Evolutionary conservation across 73 alveolate species (phyloP).

Genomic region (Stentor coeruleus): DNA sequence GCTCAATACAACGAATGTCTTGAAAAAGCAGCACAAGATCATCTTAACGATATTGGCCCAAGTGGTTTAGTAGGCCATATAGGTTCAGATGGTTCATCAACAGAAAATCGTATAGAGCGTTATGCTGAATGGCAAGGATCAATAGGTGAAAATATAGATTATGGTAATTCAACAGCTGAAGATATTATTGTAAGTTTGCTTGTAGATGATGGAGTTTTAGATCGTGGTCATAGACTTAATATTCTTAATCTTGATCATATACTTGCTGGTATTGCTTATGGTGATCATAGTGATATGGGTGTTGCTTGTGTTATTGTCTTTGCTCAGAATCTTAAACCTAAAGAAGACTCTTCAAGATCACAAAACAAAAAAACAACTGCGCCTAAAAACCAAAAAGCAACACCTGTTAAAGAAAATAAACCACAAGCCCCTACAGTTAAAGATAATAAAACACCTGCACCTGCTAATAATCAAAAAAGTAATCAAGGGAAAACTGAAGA

Average conservation of each 20-base stretch:
- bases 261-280: constrained; percentile 45
- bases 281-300: constrained; percentile 64
- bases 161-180: constrained; percentile 45
- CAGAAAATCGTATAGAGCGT: constrained; percentile 35
- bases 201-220: constrained; percentile 82
- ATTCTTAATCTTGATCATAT: background rate
- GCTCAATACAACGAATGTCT: constrained; percentile 50
- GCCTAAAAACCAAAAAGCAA: background rate
- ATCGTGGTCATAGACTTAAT: constrained; percentile 67
- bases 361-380: background rate
- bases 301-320: constrained; percentile 61
- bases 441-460: no score
- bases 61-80: constrained; percentile 74
- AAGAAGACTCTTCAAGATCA: background rate
- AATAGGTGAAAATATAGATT: constrained; percentile 60
- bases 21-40: constrained; percentile 73
- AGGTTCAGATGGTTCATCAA: constrained; percentile 39
- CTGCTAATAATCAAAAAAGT: no score
- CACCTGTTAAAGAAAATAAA: no score
- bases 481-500: no score
- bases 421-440: no score
- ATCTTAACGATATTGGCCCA: constrained; percentile 79
- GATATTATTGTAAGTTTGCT: constrained; percentile 52
- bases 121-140: constrained; percentile 45
- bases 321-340: constrained; percentile 34